These are phyloP conservation scores for Wallacemonas sp. DNA, from an alignment of 208 protist species.

Conservation along the genomic window DNA sequence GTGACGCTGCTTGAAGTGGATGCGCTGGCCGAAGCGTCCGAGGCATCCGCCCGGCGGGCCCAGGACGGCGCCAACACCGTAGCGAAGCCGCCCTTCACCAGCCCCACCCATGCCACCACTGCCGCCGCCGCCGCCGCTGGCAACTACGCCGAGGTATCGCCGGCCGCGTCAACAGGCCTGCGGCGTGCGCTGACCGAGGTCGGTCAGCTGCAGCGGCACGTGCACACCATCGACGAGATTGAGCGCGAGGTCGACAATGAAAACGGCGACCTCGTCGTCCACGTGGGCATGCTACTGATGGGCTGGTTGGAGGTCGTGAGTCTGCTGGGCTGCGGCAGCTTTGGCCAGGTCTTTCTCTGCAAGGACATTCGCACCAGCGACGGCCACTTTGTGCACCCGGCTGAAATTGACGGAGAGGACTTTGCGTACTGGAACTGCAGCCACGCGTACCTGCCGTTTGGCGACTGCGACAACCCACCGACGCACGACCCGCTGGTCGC, in stretches of 20 bases:
- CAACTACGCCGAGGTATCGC: slow-evolving; percentile 19
- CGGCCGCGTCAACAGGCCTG: slow-evolving; percentile 22
- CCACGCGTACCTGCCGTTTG: slow-evolving; percentile 74
- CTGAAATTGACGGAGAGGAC: slow-evolving; percentile 68
- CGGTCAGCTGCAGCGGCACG: slow-evolving; percentile 46
- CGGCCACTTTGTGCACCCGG: slow-evolving; percentile 71
- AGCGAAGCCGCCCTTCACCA: not conserved
- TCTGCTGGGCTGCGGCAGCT: slow-evolving; percentile 77
- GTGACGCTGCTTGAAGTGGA: slow-evolving; percentile 5
- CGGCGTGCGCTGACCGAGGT: slow-evolving; percentile 48
- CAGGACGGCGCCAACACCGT: not conserved
- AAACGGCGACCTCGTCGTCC: slow-evolving; percentile 70
- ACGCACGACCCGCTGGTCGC: slow-evolving; percentile 68
- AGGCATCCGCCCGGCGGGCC: not conserved
- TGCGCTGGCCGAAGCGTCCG: not conserved
- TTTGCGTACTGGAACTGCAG: slow-evolving; percentile 88
- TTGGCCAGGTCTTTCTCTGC: slow-evolving; percentile 88
- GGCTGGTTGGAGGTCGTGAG: slow-evolving; percentile 84
- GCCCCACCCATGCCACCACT: not conserved
- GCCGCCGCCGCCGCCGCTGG: slow-evolving; percentile 7
- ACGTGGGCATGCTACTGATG: slow-evolving; percentile 81
- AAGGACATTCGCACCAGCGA: slow-evolving; percentile 77
- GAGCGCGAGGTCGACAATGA: slow-evolving; percentile 81
- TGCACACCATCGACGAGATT: slow-evolving; percentile 68
- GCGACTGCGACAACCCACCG: slow-evolving; percentile 63